Evolutionary conservation across 169 alveolate species (phyloP), one percentile per base, ranked within the genome.

Genomic region (Perkinsus chesapeaki): DNA sequence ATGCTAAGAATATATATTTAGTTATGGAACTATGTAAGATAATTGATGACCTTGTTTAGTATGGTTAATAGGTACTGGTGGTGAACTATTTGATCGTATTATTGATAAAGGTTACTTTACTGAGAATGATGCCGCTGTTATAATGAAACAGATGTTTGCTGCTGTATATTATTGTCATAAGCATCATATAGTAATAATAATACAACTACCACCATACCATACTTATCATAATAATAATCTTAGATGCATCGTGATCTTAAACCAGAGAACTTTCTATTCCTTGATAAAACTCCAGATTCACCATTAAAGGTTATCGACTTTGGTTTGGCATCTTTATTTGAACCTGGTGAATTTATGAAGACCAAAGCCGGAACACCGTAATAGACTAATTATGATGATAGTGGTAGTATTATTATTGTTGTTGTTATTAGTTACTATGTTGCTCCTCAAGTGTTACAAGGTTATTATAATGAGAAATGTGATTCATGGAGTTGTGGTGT

Each of bases 401-500:
- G 73, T 90, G 10, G 23, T 16, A 7, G 39, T 3, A 73, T 47
- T 23, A 36, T 16, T 20, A 48, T n/a, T 34, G 39, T 31, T 12
- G 48, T 16, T 39, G 36, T n/a, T n/a, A 96, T 96, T 16, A 60
- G 82, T 19, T 97, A 96, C 94, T 97, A 97, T 73, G 96, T 97
- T 39, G 98, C 98, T 0, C 98, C 99, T 36, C 98, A 98, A 93
- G 98, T 98, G 7, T 93, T 98, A 34, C 95, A 96, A 43, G 95
- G 95, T 92, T 95, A 96, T 48, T 98, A 98, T 93, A 96, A 97
- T 94, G 98, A 97, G 93, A 97, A 97, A 93, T 98, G 99, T 60
- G 99, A 98, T 96, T 95, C 97, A 0, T 98, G 99, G 99, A 96
- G 98, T 39, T 96, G 97, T 91, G 99, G 99, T 36, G 98, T 98